phyloP scores from a whole-genome alignment of 164 flowering plant species.

The Warburgia ugandensis region DNA sequence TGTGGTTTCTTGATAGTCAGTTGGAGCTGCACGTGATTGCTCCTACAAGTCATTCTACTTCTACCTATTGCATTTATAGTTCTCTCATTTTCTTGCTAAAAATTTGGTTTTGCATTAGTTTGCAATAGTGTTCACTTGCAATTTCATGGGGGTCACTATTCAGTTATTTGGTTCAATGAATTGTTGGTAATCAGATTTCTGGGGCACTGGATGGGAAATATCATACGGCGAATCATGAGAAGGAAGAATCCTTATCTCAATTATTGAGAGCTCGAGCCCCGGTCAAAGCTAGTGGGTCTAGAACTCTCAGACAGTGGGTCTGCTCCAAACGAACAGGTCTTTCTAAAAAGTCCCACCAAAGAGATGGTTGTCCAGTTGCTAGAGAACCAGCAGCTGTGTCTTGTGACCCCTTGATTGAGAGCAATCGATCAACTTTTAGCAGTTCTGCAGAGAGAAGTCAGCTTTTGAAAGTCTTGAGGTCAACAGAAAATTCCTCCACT shows the following conservation, averaged over 20 bases:
- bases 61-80: no score
- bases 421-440: slow-evolving; percentile 17
- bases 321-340: slow-evolving; percentile 48
- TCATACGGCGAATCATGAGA: slow-evolving; percentile 14
- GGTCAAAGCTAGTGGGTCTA: slow-evolving; percentile 23
- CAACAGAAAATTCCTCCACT: slow-evolving; percentile 16
- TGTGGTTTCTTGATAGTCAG: no score
- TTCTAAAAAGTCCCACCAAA: slow-evolving; percentile 27
- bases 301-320: slow-evolving; percentile 41
- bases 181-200: slow-evolving; percentile 29
- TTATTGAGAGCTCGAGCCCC: slow-evolving; percentile 19
- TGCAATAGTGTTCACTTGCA: no score
- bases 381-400: no score
- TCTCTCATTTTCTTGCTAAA: no score
- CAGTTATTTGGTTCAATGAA: no score
- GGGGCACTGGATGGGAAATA: slow-evolving; percentile 18
- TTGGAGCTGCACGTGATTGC: no score
- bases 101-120: no score
- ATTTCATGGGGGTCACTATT: no score
- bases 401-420: slow-evolving; percentile 19
- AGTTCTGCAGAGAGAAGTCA: slow-evolving; percentile 19
- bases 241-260: slow-evolving; percentile 19
- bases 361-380: no score
- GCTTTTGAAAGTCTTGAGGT: slow-evolving; percentile 6
- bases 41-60: no score